A percentile compares a stretch with the other conserved stretches of the same genome.
Conservation (phyloP, 2,329 filamentous ascomycete species). For the Trichoderma atroviride region DNA sequence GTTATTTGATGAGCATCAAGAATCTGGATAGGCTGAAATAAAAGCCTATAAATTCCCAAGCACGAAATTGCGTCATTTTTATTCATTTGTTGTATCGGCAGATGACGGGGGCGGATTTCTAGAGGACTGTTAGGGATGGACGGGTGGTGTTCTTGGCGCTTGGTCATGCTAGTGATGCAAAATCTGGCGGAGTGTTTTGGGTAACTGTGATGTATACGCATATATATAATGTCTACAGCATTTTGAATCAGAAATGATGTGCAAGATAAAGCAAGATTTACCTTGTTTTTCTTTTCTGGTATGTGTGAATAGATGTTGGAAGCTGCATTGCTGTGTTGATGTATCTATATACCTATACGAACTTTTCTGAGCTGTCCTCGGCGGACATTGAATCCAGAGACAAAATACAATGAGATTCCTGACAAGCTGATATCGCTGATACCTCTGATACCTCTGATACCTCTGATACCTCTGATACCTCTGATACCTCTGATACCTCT, state of each 20-base stretch:
- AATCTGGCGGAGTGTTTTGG: not conserved
- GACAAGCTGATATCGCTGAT: too few species aligned
- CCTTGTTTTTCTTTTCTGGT: too few species aligned
- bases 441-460: too few species aligned
- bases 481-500: too few species aligned
- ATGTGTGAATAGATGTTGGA: not conserved
- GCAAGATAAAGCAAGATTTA: not conserved
- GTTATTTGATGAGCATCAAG: conserved; percentile 50
- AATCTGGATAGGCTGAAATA: conserved; percentile 31
- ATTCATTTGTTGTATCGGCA: not conserved
- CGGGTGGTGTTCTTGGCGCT: not conserved
- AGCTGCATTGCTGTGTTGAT: not conserved
- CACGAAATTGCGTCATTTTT: too few species aligned
- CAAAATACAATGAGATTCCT: too few species aligned
- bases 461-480: too few species aligned
- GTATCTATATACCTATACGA: too few species aligned
- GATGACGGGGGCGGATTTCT: not conserved
- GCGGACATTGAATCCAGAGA: too few species aligned
- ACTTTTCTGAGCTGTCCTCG: too few species aligned
- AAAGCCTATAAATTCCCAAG: not conserved
- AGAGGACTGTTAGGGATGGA: not conserved
- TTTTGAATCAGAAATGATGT: not conserved
- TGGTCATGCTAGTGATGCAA: not conserved
- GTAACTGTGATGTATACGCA: not conserved
- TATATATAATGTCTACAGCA: conserved; percentile 10